Conservation (phyloP, 176 grass and related monocot genomes). For the Bolboschoenus planiculmis region DNA sequence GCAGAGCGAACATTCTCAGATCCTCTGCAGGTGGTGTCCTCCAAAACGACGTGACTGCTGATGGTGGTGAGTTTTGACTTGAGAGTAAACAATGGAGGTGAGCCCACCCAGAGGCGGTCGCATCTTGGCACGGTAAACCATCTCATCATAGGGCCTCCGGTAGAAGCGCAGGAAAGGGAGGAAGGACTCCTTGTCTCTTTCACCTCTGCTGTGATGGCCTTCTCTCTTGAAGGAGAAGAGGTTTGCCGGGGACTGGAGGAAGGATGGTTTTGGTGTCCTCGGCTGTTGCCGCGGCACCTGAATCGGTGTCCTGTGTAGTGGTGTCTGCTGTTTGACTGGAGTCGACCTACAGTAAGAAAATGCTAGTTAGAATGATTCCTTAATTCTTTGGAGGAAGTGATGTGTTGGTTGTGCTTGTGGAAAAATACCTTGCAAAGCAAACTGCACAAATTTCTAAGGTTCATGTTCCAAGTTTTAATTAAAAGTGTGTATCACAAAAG, state of each 20-base stretch:
- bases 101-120: slow-evolving; percentile 86
- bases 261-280: slow-evolving; percentile 81
- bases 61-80: slow-evolving; percentile 40
- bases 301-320: slow-evolving; percentile 32
- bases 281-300: slow-evolving; percentile 34
- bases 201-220: slow-evolving; percentile 52
- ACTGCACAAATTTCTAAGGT: neutral
- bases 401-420: neutral
- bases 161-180: slow-evolving; percentile 81
- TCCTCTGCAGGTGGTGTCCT: slow-evolving; percentile 16
- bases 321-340: slow-evolving; percentile 14
- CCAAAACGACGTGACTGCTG: slow-evolving; percentile 20
- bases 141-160: slow-evolving; percentile 87
- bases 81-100: slow-evolving; percentile 68
- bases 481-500: neutral
- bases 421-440: neutral
- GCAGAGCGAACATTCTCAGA: neutral
- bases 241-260: slow-evolving; percentile 80
- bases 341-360: slow-evolving; percentile 4
- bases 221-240: slow-evolving; percentile 80
- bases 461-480: neutral
- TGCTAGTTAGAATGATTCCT: neutral
- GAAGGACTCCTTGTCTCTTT: slow-evolving; percentile 77
- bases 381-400: neutral
- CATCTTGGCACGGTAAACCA: slow-evolving; percentile 89